Conservation (phyloP, 2,329 filamentous ascomycete genomes). For the Paraphaeosphaeria sporulosa region DNA sequence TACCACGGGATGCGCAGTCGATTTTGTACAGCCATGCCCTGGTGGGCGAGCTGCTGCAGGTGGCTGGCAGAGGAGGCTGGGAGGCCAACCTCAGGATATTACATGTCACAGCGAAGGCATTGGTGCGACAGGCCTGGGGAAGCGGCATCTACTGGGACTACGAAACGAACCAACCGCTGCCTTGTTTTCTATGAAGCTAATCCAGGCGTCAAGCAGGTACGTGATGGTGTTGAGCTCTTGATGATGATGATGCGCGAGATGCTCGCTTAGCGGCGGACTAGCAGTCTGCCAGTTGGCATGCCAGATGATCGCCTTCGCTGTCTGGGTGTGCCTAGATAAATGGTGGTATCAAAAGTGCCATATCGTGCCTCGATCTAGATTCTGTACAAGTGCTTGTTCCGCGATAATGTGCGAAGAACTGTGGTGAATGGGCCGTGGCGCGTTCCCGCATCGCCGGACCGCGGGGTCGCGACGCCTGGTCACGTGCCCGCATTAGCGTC, state of each 20-base stretch:
- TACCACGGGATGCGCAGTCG: slow-evolving; percentile 15
- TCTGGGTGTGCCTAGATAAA: background rate
- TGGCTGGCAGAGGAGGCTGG: slow-evolving; percentile 21
- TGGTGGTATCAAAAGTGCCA: background rate
- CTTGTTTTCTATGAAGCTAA: background rate
- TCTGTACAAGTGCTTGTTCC: background rate
- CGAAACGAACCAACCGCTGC: background rate
- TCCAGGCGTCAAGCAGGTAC: background rate
- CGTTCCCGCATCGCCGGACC: background rate
- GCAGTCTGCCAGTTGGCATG: background rate
- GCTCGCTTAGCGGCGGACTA: slow-evolving; percentile 6
- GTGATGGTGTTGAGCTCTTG: slow-evolving; percentile 5
- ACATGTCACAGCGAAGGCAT: slow-evolving; percentile 16
- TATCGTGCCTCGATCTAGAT: background rate
- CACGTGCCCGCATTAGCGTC: slow-evolving; percentile 6
- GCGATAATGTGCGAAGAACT: background rate
- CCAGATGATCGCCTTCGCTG: background rate
- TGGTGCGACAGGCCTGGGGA: slow-evolving; percentile 14
- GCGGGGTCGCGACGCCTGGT: slow-evolving; percentile 6
- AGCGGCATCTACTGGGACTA: background rate
- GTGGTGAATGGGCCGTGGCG: background rate
- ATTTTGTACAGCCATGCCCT: slow-evolving; percentile 19
- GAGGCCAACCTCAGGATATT: slow-evolving; percentile 17
- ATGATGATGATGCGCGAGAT: background rate
- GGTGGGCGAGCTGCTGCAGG: slow-evolving; percentile 12